Evolutionary conservation across 2,329 filamentous ascomycete genomes (phyloP), one percentile per base, ranked within the genome.

Genomic region (Alternaria novae-zelandiae): DNA sequence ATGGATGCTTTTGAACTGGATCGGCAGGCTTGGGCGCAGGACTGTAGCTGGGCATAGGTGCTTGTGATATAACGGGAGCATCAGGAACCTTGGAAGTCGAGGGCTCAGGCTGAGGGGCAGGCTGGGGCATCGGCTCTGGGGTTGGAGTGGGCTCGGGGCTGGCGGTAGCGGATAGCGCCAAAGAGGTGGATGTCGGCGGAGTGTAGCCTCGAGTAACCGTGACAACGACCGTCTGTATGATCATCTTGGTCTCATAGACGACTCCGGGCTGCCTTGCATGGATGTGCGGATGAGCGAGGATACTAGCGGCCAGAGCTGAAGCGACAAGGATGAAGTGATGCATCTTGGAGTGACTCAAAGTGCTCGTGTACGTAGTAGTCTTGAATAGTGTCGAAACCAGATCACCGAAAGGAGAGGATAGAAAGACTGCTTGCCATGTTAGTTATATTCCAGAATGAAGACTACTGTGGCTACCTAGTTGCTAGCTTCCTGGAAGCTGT

Each of bases 271-370:
- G 71, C 21, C 67, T 65, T 30, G 70, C 45, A 43, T 60, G 49
- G 4, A 54, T 26, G 9, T 72, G 65, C n/a, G 75, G 74, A 12
- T 61, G 61, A 25, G 74, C 75, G 26, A 76, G 49, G 58, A 68
- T 69, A 56, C 70, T 68, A n/a, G 71, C 55, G 30, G 69, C 75
- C 57, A 78, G 56, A 17, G 66, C 70, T 11, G 70, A 72, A 54
- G 71, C 61, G 53, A 78, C 58, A 57, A 77, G 59, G 53, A 74
- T 13, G 13, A 64, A 67, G 25, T 70, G 71, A 58, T 70, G 74
- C 76, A 79, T 79, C 23, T 53, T 72, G 54, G 63, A 57, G n/a
- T 44, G 47, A 55, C 36, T 20, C 43, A 55, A 67, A 59, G 47
- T 61, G 58, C 15, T 56, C 50, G 50, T 23, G 49, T 59, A 15